These are phyloP conservation scores for Calamus simplicifolius DNA, from an alignment of 176 grass and related monocot genomes.

Conservation along the genomic window DNA sequence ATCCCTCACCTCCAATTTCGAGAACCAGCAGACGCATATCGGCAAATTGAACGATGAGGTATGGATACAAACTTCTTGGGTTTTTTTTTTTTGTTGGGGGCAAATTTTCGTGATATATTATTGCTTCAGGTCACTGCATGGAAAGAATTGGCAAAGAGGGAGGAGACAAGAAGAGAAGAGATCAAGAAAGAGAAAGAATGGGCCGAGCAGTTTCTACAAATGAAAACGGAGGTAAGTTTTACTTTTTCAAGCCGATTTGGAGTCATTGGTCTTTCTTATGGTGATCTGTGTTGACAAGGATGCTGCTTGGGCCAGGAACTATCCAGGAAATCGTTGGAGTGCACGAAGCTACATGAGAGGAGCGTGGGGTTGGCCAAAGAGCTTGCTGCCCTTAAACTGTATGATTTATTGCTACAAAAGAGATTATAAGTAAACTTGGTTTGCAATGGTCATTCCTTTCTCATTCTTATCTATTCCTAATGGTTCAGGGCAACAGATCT, in stretches of 20 bases:
- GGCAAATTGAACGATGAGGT: conserved; percentile 49
- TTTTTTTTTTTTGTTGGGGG: too few species aligned
- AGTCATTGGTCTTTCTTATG: too few species aligned
- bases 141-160: conserved; percentile 32
- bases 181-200: conserved; percentile 57
- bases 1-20: conserved; percentile 27
- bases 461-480: conserved; percentile 15
- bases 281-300: neutral
- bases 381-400: conserved; percentile 81
- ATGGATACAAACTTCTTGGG: neutral
- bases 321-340: conserved; percentile 61
- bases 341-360: conserved; percentile 70
- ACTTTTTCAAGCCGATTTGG: neutral
- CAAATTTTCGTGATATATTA: too few species aligned
- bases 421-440: neutral
- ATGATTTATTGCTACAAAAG: conserved; percentile 21
- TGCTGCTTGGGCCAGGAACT: conserved; percentile 41
- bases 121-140: conserved; percentile 6
- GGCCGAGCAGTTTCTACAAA: conserved; percentile 43
- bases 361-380: conserved; percentile 74
- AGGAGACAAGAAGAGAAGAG: conserved; percentile 25
- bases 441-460: too few species aligned
- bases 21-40: conserved; percentile 45
- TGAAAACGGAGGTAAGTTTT: conserved; percentile 46
- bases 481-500: conserved; percentile 61